These are phyloP conservation scores for Papiliotrema fonsecae DNA, from an alignment of 1,284 basidiomycete species.

Conservation along the genomic window DNA sequence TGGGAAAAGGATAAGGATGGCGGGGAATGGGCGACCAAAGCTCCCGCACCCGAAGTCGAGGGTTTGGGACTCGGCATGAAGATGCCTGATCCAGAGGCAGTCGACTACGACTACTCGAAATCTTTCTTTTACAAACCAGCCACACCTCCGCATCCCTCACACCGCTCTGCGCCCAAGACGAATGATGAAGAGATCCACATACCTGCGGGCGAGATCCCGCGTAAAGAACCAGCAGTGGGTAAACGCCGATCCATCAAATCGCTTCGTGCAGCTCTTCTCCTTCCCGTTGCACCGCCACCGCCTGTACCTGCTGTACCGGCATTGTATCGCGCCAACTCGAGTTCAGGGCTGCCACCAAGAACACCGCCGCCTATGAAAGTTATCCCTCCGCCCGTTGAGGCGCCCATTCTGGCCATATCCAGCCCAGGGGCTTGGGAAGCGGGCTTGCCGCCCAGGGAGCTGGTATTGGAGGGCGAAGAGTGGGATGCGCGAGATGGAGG, in stretches of 20 bases:
- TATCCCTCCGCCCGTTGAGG: slow-evolving; percentile 9
- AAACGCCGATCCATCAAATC: slow-evolving; percentile 41
- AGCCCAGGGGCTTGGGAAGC: slow-evolving; percentile 42
- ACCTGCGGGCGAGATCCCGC: neutral
- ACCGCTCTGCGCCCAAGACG: neutral
- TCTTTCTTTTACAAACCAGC: slow-evolving; percentile 48
- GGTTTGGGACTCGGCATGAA: neutral
- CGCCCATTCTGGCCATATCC: slow-evolving; percentile 39
- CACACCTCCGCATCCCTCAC: slow-evolving; percentile 32
- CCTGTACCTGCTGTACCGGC: slow-evolving; percentile 38
- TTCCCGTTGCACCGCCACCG: slow-evolving; percentile 30
- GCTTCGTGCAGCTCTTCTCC: slow-evolving; percentile 34
- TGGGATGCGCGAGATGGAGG: slow-evolving; percentile 36
- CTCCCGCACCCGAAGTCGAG: neutral
- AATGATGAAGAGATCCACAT: neutral
- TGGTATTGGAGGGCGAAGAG: slow-evolving; percentile 45
- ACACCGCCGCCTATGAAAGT: slow-evolving; percentile 1
- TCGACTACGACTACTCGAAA: slow-evolving; percentile 40
- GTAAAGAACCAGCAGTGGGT: slow-evolving; percentile 1
- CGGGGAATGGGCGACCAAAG: neutral
- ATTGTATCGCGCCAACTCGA: slow-evolving; percentile 7
- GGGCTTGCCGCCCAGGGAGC: slow-evolving; percentile 34
- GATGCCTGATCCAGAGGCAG: neutral
- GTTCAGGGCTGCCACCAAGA: neutral
- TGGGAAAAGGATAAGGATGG: slow-evolving; percentile 3